phyloP scores from a whole-genome alignment of 2,329 filamentous ascomycete species.

The Neonectria neomacrospora region DNA sequence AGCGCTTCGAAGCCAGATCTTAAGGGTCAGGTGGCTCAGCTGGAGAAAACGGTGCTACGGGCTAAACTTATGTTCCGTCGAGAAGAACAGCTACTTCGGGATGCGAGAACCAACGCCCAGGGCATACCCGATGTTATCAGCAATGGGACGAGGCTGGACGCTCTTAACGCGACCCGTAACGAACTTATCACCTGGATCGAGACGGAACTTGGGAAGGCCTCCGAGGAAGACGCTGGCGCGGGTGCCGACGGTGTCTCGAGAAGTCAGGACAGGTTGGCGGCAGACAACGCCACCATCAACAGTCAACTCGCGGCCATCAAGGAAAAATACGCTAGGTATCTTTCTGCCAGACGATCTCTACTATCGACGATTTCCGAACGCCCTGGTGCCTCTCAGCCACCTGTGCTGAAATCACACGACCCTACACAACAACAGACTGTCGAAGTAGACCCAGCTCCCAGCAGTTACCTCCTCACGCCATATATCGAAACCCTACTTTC shows the following conservation, averaged over 20 bases:
- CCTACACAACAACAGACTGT: constrained; percentile 17
- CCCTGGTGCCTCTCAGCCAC: constrained; percentile 44
- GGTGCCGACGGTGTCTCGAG: constrained; percentile 39
- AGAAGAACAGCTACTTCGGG: constrained; percentile 66
- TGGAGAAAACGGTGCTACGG: constrained; percentile 69
- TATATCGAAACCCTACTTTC: constrained; percentile 66
- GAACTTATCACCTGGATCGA: constrained; percentile 75
- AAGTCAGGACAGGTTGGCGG: constrained; percentile 32
- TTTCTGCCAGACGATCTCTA: constrained; percentile 60
- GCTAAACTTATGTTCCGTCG: constrained; percentile 66
- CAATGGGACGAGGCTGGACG: constrained; percentile 58
- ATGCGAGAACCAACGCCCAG: constrained; percentile 55
- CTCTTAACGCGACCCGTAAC: constrained; percentile 66
- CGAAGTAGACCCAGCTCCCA: constrained; percentile 36
- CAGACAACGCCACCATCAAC: constrained; percentile 48
- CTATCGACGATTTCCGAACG: constrained; percentile 53
- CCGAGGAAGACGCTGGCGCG: constrained; percentile 49
- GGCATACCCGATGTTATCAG: constrained; percentile 51
- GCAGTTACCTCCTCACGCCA: constrained; percentile 62
- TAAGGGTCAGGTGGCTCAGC: constrained; percentile 58
- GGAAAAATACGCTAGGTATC: constrained; percentile 65
- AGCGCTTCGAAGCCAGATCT: constrained; percentile 55
- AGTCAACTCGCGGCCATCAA: constrained; percentile 60
- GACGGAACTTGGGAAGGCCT: constrained; percentile 66
- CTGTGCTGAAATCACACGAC: constrained; percentile 31